Conservation (phyloP, 345 rosid species). For the Eucalyptus dawsonii region DNA sequence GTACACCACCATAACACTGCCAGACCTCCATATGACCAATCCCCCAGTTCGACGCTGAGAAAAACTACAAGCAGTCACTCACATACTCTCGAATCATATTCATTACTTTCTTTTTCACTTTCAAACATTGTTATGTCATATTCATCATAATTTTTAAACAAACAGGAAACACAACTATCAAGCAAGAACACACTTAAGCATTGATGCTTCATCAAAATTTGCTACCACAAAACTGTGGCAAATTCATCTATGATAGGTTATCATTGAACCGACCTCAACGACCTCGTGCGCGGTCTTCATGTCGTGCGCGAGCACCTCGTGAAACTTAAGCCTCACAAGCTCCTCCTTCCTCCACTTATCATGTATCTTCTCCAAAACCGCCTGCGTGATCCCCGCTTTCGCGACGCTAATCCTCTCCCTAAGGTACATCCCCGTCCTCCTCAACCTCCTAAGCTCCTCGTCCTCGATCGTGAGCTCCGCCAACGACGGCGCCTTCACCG, state of each 20-base stretch:
- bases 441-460: slow-evolving; percentile 69
- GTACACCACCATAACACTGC: slow-evolving; percentile 93
- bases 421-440: slow-evolving; percentile 62
- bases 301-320: slow-evolving; percentile 76
- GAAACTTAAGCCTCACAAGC: slow-evolving; percentile 88
- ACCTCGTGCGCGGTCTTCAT: slow-evolving; percentile 96
- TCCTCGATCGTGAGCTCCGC: slow-evolving; percentile 95
- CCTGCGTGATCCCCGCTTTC: slow-evolving; percentile 82
- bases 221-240: not conserved
- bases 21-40: slow-evolving; percentile 92
- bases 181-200: not conserved
- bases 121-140: not conserved
- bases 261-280: slow-evolving; percentile 56
- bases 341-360: slow-evolving; percentile 94
- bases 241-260: not conserved
- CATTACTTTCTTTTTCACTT: not conserved
- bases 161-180: not conserved
- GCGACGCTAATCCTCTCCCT: slow-evolving; percentile 83
- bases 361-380: slow-evolving; percentile 77
- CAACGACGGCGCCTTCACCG: slow-evolving; percentile 57
- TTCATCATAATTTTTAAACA: not conserved
- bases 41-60: slow-evolving; percentile 96
- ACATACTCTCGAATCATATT: not conserved
- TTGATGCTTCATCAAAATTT: not conserved
- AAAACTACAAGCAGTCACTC: slow-evolving; percentile 23